These are phyloP conservation scores for Gossypium longicalyx DNA, from an alignment of 345 rosid species.

Conservation along the genomic window DNA sequence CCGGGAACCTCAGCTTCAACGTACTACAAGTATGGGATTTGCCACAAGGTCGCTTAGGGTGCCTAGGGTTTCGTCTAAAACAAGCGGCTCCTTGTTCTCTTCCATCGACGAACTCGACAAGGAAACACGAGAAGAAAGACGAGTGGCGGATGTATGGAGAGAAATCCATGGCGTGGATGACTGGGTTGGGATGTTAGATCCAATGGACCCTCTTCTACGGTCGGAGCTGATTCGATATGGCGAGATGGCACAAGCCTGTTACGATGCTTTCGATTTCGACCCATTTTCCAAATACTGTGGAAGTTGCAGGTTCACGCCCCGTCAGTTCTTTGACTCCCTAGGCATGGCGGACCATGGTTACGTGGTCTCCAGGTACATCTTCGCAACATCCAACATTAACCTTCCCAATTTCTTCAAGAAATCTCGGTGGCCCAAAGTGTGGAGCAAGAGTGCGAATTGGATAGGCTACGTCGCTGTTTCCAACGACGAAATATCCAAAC, in stretches of 20 bases:
- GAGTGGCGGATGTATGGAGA: conserved; percentile 49
- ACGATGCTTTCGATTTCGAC: conserved; percentile 78
- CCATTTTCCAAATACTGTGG: conserved; percentile 76
- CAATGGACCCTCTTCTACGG: conserved; percentile 62
- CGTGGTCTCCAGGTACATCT: conserved; percentile 55
- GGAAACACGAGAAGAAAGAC: conserved; percentile 24
- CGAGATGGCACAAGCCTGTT: conserved; percentile 88
- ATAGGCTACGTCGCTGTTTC: conserved; percentile 87
- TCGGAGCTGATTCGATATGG: conserved; percentile 81
- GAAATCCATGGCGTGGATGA: conserved; percentile 75
- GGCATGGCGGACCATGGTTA: conserved; percentile 50
- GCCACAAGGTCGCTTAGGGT: conserved; percentile 8
- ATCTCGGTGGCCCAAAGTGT: conserved; percentile 76
- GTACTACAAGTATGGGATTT: neutral
- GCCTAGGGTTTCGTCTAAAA: conserved; percentile 23
- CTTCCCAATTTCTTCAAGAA: conserved; percentile 75
- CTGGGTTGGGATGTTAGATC: conserved; percentile 70
- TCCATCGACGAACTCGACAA: conserved; percentile 30
- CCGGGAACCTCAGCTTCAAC: conserved; percentile 1
- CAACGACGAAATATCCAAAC: conserved; percentile 37
- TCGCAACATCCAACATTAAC: conserved; percentile 65
- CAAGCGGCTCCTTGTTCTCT: conserved; percentile 35
- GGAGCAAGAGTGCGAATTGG: conserved; percentile 86
- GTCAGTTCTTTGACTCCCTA: conserved; percentile 44
- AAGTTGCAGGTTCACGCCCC: conserved; percentile 56